These are phyloP conservation scores for Fusarium globosum DNA, from an alignment of 2,329 filamentous ascomycete genomes.

Conservation along the genomic window DNA sequence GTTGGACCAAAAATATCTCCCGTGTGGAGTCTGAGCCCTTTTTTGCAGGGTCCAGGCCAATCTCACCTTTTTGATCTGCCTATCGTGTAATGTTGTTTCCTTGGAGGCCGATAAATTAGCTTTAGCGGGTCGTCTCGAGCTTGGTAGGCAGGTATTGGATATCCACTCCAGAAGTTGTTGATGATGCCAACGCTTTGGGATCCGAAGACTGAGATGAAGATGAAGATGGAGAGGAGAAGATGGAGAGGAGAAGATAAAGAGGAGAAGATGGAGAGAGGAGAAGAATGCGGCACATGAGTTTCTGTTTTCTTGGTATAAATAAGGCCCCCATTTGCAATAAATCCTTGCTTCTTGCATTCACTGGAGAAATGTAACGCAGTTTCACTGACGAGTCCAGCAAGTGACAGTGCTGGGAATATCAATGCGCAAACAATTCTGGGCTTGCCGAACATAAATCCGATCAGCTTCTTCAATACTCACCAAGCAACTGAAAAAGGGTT, in stretches of 20 bases:
- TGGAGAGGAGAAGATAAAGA: background rate
- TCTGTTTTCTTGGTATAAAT: background rate
- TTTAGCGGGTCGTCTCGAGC: conserved; percentile 14
- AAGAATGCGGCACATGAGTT: background rate
- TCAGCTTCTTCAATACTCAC: too few relatives aligned
- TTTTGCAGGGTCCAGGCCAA: conserved; percentile 13
- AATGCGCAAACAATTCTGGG: background rate
- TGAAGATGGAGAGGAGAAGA: background rate
- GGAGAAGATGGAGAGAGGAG: background rate
- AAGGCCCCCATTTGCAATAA: background rate
- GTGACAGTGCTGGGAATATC: background rate
- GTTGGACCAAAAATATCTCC: conserved; percentile 18
- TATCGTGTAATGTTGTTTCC: background rate
- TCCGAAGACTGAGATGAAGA: background rate
- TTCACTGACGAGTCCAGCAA: background rate
- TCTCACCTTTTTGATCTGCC: conserved; percentile 5
- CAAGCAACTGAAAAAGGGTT: background rate
- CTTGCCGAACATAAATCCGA: background rate
- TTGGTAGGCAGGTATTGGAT: background rate
- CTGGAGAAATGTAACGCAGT: background rate
- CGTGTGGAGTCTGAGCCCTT: conserved; percentile 21
- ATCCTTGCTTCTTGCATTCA: conserved; percentile 10
- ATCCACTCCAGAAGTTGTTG: conserved; percentile 17
- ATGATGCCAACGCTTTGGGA: background rate
- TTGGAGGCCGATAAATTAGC: conserved; percentile 25